Evolutionary conservation across 1,284 basidiomycete genomes (phyloP).

Genomic region (Ustanciosporium gigantosporum): DNA sequence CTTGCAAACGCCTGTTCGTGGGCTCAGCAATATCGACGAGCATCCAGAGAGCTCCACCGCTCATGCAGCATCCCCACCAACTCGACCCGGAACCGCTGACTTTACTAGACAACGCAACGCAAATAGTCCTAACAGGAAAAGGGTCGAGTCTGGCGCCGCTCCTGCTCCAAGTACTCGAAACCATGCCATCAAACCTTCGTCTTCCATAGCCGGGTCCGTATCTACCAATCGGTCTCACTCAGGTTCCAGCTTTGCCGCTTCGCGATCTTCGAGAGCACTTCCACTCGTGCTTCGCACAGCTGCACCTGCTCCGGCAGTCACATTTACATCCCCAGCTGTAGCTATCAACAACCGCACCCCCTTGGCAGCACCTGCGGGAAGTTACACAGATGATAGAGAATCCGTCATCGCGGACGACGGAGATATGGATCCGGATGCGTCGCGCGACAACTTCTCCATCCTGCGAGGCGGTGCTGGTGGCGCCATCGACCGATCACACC

Average conservation of each 20-base stretch:
- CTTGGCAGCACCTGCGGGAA: slow-evolving; percentile 10
- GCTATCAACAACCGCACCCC: slow-evolving; percentile 30
- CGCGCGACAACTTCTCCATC: slow-evolving; percentile 24
- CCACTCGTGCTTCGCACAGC: slow-evolving; percentile 27
- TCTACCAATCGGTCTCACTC: background rate
- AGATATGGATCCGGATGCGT: slow-evolving; percentile 26
- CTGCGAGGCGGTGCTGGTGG: slow-evolving; percentile 18
- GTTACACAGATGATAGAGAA: slow-evolving; percentile 38
- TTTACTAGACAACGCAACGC: background rate
- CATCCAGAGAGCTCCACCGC: slow-evolving; percentile 13
- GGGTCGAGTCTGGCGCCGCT: background rate
- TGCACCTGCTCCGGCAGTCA: slow-evolving; percentile 42
- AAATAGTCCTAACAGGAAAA: background rate
- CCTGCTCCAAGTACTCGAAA: background rate
- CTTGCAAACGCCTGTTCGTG: slow-evolving; percentile 19
- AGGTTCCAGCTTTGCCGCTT: background rate
- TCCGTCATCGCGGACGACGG: slow-evolving; percentile 29
- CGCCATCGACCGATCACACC: slow-evolving; percentile 26
- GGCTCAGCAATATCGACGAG: slow-evolving; percentile 38
- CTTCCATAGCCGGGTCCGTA: background rate
- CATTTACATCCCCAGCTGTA: slow-evolving; percentile 37
- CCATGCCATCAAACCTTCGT: background rate
- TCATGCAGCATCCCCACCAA: slow-evolving; percentile 14
- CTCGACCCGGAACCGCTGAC: slow-evolving; percentile 1
- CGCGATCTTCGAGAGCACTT: slow-evolving; percentile 3